These are phyloP conservation scores for Mallotus nudiflorus DNA, from an alignment of 345 rosid species.

Conservation along the genomic window DNA sequence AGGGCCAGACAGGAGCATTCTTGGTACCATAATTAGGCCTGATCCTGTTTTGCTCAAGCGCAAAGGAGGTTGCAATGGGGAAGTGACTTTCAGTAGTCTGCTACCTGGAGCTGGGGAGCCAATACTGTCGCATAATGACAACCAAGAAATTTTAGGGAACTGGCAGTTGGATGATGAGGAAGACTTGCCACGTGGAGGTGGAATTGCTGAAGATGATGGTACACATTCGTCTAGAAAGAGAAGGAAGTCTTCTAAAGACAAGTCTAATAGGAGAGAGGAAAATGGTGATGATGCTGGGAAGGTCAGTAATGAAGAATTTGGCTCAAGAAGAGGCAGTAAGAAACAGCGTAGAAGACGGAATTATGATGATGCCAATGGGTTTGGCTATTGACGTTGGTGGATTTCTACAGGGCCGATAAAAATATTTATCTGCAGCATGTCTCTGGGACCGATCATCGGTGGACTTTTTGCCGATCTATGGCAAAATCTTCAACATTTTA, in stretches of 20 bases:
- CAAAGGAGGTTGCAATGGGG: conserved; percentile 72
- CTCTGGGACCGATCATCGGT: too few species aligned
- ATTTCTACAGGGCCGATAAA: conserved; percentile 13
- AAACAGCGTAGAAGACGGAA: conserved; percentile 24
- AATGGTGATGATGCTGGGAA: conserved; percentile 27
- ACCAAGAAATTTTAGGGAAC: conserved; percentile 58
- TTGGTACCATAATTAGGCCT: conserved; percentile 87
- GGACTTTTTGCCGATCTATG: too few species aligned
- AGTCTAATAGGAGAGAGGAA: conserved; percentile 43
- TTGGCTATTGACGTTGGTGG: conserved; percentile 12
- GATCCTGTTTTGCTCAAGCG: conserved; percentile 70
- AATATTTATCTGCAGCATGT: not conserved
- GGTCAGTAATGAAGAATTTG: conserved; percentile 22
- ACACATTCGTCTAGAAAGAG: conserved; percentile 52
- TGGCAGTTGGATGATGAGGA: conserved; percentile 76
- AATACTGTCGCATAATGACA: conserved; percentile 29
- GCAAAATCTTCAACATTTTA: too few species aligned
- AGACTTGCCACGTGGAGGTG: conserved; percentile 64
- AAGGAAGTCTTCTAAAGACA: conserved; percentile 51
- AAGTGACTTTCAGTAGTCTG: conserved; percentile 63
- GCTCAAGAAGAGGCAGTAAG: conserved; percentile 40
- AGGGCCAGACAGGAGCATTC: conserved; percentile 78
- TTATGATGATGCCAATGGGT: conserved; percentile 19
- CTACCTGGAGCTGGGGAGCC: conserved; percentile 90
- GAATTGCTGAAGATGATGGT: conserved; percentile 30